Conservation (phyloP, 2,329 filamentous ascomycete genomes). For the Thermochaetoides dissita region DNA sequence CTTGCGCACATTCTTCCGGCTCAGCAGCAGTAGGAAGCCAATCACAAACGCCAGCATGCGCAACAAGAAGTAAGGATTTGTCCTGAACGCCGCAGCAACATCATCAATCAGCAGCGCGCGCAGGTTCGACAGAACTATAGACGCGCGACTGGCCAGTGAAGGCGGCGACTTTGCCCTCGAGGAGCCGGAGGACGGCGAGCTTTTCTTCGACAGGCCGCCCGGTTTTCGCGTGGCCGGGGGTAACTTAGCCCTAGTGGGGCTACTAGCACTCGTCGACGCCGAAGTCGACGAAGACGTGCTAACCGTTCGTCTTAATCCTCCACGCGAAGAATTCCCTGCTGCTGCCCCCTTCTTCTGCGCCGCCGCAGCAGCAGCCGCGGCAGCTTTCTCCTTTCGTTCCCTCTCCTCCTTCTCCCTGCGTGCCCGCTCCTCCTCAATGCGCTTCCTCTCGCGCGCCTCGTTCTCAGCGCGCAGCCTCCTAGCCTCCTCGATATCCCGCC, state of each 20-base stretch:
- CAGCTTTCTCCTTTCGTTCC: constrained; percentile 19
- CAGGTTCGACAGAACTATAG: constrained; percentile 38
- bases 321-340: no score
- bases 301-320: no score
- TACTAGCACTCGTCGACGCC: background rate
- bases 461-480: constrained; percentile 42
- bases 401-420: constrained; percentile 7
- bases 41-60: constrained; percentile 65
- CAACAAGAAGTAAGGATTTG: constrained; percentile 43
- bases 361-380: constrained; percentile 45
- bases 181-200: constrained; percentile 1
- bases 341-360: constrained; percentile 5
- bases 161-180: constrained; percentile 17
- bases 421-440: constrained; percentile 39
- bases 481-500: constrained; percentile 43
- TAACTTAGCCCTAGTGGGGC: background rate
- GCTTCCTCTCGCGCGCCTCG: constrained; percentile 38
- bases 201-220: background rate
- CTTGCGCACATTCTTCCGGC: constrained; percentile 60
- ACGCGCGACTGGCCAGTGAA: constrained; percentile 34
- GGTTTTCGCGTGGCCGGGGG: background rate
- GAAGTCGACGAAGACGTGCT: background rate
- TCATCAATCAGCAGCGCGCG: constrained; percentile 33
- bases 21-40: constrained; percentile 63
- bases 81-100: constrained; percentile 34